A percentile compares a stretch with the other conserved stretches of the same genome.
phyloP scores from a whole-genome alignment of 768 basidiomycete genomes.

The Plicaturopsis crispa region DNA sequence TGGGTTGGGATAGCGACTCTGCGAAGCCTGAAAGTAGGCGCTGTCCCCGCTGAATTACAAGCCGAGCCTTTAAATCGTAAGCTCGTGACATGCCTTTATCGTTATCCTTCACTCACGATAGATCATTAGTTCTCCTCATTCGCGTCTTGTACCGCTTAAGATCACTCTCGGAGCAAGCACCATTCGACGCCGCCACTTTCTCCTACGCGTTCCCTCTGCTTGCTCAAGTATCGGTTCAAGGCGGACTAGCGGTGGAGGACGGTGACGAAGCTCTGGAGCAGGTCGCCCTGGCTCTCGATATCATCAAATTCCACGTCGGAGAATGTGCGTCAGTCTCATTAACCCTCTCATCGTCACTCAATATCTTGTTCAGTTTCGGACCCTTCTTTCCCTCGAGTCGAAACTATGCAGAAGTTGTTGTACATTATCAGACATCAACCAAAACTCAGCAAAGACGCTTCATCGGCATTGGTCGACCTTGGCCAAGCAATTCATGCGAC shows the following conservation, averaged over 20 bases:
- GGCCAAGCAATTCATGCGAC: conserved; percentile 70
- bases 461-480: conserved; percentile 71
- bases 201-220: conserved; percentile 76
- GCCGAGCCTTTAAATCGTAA: conserved; percentile 63
- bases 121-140: conserved; percentile 55
- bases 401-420: conserved; percentile 62
- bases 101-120: conserved; percentile 2
- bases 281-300: conserved; percentile 62
- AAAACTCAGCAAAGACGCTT: conserved; percentile 75
- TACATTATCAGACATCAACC: conserved; percentile 72
- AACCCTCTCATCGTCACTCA: conserved; percentile 1
- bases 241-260: conserved; percentile 58
- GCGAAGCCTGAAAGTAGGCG: conserved; percentile 55
- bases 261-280: conserved; percentile 79
- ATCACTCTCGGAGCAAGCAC: conserved; percentile 69
- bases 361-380: conserved; percentile 47
- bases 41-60: conserved; percentile 65
- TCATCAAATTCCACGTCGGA: conserved; percentile 63
- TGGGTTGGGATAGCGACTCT: conserved; percentile 85
- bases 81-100: conserved; percentile 11
- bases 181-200: conserved; percentile 84
- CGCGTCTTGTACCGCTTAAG: conserved; percentile 84
- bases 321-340: conserved; percentile 49
- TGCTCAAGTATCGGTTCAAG: conserved; percentile 54
- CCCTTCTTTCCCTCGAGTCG: conserved; percentile 62